phyloP scores from a whole-genome alignment of 2,329 filamentous ascomycete genomes.

The Zymoseptoria ardabiliae region DNA sequence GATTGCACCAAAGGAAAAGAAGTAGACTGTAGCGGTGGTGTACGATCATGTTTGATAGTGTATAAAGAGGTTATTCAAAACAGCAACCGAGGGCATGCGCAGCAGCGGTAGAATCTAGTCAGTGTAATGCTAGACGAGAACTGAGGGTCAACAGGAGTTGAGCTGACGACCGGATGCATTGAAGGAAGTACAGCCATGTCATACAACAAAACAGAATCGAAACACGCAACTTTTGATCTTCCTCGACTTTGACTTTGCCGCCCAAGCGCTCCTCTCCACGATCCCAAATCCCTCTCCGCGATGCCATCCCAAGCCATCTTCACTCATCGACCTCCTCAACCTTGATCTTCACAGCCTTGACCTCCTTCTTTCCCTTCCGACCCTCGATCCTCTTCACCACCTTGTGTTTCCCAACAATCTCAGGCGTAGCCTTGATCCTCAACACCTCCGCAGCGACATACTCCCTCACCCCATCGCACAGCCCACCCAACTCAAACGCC shows the following conservation, averaged over 20 bases:
- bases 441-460: background rate
- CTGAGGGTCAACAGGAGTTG: background rate
- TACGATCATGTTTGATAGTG: background rate
- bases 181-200: too few species aligned
- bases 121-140: background rate
- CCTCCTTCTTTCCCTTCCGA: background rate
- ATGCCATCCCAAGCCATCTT: too few species aligned
- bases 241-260: too few species aligned
- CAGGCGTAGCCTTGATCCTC: background rate
- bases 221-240: too few species aligned
- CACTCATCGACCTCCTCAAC: too few species aligned
- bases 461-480: background rate
- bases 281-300: too few species aligned
- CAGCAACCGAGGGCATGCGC: background rate
- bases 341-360: background rate
- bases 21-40: conserved; percentile 24
- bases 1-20: conserved; percentile 71
- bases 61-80: background rate
- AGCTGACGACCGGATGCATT: too few species aligned
- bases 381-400: background rate
- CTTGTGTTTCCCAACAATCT: background rate
- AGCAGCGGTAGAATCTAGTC: background rate
- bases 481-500: background rate
- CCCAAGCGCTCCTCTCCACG: too few species aligned
- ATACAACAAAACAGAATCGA: too few species aligned